Evolutionary conservation across 148 eudicot genomes (phyloP).

Genomic region (Persicaria tinctoria): DNA sequence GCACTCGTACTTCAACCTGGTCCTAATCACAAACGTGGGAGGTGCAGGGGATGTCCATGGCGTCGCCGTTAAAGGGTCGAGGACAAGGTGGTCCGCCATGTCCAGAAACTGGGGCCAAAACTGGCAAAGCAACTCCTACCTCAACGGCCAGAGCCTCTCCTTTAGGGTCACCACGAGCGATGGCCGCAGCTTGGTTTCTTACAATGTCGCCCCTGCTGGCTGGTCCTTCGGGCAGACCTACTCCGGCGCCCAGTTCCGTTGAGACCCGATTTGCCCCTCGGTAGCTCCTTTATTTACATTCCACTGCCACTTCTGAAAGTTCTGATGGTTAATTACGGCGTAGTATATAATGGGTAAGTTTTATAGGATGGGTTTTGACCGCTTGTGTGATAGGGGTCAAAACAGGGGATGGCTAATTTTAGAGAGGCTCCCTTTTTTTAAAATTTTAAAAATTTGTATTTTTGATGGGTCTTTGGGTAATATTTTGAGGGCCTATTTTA

Average conservation of each 20-base stretch:
- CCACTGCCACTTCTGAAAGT: not conserved
- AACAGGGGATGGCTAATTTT: not conserved
- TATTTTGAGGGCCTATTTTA: constrained; percentile 5
- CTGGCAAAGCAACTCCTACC: constrained; percentile 62
- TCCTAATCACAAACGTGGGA: constrained; percentile 61
- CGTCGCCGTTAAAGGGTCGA: constrained; percentile 57
- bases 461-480: not conserved
- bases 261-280: constrained; percentile 6
- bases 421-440: not conserved
- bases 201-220: constrained; percentile 45
- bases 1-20: constrained; percentile 74
- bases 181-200: constrained; percentile 40
- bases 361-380: constrained; percentile 5
- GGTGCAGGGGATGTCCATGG: constrained; percentile 71
- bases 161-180: constrained; percentile 64
- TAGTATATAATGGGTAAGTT: not conserved
- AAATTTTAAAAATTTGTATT: not conserved
- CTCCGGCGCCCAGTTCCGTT: constrained; percentile 41
- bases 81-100: constrained; percentile 57
- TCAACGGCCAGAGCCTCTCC: constrained; percentile 67
- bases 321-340: not conserved
- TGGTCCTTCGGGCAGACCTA: constrained; percentile 69
- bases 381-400: not conserved
- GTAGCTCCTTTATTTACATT: not conserved
- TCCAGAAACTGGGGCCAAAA: constrained; percentile 86